Conservation (phyloP, 805 yeast species). For the Suhomyces sp. region DNA sequence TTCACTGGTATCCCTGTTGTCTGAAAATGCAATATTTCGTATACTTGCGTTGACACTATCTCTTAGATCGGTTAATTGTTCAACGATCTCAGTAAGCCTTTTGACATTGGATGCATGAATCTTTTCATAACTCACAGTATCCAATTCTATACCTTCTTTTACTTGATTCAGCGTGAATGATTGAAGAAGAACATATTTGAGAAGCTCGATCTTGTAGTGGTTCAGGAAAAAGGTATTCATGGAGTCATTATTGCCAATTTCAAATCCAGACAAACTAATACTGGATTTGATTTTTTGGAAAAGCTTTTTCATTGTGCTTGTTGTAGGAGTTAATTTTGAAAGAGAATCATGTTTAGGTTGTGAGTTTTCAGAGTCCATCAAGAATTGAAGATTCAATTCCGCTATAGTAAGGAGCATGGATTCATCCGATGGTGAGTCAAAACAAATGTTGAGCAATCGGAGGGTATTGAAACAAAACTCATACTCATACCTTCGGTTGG, state of each 20-base stretch:
- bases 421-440: neutral
- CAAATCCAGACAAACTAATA: constrained; percentile 5
- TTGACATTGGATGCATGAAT: constrained; percentile 5
- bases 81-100: constrained; percentile 10
- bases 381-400: too few relatives aligned
- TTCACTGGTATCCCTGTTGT: constrained; percentile 9
- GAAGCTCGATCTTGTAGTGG: constrained; percentile 17
- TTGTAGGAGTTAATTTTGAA: neutral
- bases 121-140: neutral
- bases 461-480: constrained; percentile 24
- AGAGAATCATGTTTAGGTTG: neutral
- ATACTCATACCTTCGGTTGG: constrained; percentile 13
- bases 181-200: constrained; percentile 7
- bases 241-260: neutral
- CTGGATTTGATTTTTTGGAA: constrained; percentile 2
- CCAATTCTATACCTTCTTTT: constrained; percentile 1
- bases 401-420: neutral
- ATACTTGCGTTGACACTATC: constrained; percentile 19
- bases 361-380: neutral
- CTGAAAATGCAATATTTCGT: constrained; percentile 16
- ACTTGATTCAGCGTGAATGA: constrained; percentile 6
- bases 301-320: neutral
- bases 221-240: constrained; percentile 14
- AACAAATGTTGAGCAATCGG: constrained; percentile 12
- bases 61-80: constrained; percentile 14